A percentile compares a stretch with the other conserved stretches of the same genome.
phyloP scores from a whole-genome alignment of 495 filamentous ascomycete genomes.

The Cenococcum geophilum region DNA sequence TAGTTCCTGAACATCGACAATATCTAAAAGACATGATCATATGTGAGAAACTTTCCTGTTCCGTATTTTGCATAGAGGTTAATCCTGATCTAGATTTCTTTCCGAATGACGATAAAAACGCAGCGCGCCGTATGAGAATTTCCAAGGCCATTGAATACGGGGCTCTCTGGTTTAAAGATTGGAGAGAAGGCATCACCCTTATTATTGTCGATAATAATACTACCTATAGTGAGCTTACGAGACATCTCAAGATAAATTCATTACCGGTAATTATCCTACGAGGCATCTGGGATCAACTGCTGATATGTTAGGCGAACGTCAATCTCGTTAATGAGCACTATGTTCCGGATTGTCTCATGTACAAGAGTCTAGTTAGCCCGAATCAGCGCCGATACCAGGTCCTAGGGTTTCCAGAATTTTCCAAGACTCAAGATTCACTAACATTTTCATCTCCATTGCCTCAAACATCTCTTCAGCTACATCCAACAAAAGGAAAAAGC shows the following conservation, averaged over 20 bases:
- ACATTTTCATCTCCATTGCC: not conserved
- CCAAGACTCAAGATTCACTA: conserved; percentile 1
- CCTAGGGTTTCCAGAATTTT: conserved; percentile 35
- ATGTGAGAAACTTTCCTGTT: conserved; percentile 9
- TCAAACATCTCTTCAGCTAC: not conserved
- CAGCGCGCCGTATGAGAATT: conserved; percentile 62
- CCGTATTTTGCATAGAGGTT: not conserved
- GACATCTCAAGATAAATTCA: conserved; percentile 47
- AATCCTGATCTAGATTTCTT: conserved; percentile 56
- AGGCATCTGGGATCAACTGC: not conserved
- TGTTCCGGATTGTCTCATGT: conserved; percentile 65
- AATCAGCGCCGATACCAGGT: conserved; percentile 38
- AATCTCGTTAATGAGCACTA: conserved; percentile 71
- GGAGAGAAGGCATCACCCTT: conserved; percentile 52
- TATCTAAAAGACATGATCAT: conserved; percentile 20
- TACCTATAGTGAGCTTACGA: conserved; percentile 59
- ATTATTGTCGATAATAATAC: conserved; percentile 71
- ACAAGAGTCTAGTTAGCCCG: conserved; percentile 13
- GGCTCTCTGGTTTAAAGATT: conserved; percentile 56
- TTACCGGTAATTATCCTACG: conserved; percentile 44
- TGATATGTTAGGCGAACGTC: conserved; percentile 42
- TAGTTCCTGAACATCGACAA: conserved; percentile 20
- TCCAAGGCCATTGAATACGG: conserved; percentile 70
- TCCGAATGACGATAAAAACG: conserved; percentile 68
- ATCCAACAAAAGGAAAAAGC: not conserved